phyloP scores from a whole-genome alignment of 352 stramenopile species.

The Pythium chondricola region DNA sequence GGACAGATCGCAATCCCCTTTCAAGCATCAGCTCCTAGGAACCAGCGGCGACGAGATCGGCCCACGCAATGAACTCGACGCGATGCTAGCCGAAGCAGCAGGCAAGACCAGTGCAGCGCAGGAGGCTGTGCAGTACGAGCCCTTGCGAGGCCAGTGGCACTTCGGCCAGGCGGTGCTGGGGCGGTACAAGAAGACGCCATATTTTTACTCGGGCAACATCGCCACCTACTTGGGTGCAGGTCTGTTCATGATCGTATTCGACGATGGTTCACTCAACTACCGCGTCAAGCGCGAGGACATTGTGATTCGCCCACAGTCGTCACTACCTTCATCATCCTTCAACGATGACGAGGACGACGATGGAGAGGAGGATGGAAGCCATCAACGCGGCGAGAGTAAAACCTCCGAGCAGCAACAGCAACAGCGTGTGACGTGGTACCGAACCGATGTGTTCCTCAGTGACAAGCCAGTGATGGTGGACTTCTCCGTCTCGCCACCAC shows the following conservation, averaged over 20 bases:
- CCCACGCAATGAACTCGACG: constrained; percentile 1
- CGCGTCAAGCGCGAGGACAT: constrained; percentile 62
- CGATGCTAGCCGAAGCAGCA: constrained; percentile 3
- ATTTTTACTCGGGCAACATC: constrained; percentile 75
- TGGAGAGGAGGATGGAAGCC: not conserved
- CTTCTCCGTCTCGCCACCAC: constrained; percentile 23
- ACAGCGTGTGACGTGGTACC: constrained; percentile 20
- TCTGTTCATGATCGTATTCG: constrained; percentile 76
- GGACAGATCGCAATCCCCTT: not conserved
- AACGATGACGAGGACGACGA: constrained; percentile 1
- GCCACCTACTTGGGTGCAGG: constrained; percentile 59
- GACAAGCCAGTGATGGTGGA: constrained; percentile 29
- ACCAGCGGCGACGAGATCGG: not conserved
- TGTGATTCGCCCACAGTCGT: constrained; percentile 24
- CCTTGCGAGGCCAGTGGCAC: constrained; percentile 46
- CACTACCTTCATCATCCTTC: not conserved
- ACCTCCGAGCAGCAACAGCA: not conserved
- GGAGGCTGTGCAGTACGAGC: constrained; percentile 34
- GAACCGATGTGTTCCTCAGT: constrained; percentile 18
- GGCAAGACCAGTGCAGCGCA: not conserved
- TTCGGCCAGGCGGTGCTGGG: constrained; percentile 60
- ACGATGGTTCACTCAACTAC: constrained; percentile 71
- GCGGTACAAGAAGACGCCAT: constrained; percentile 65
- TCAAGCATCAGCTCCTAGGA: not conserved
- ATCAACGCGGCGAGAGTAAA: not conserved